Conservation (phyloP, 495 filamentous ascomycete genomes). For the Trichoderma asperelloides region DNA sequence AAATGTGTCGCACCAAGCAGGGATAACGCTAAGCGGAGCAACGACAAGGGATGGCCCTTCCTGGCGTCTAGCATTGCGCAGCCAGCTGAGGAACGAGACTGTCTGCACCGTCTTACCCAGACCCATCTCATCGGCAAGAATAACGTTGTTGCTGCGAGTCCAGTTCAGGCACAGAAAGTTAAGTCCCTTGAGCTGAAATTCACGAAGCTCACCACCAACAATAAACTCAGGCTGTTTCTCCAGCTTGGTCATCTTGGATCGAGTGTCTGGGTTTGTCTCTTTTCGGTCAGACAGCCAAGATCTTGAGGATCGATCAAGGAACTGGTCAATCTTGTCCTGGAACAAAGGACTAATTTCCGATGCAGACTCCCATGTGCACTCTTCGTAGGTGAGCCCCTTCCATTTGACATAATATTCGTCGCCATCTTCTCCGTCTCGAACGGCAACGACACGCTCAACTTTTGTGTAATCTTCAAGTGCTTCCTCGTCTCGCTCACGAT, state of each 20-base stretch:
- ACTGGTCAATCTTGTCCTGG: slow-evolving; percentile 84
- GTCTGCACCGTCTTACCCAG: slow-evolving; percentile 98
- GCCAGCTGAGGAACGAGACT: slow-evolving; percentile 93
- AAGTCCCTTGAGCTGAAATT: slow-evolving; percentile 88
- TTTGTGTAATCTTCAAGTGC: slow-evolving; percentile 76
- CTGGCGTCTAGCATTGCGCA: slow-evolving; percentile 82
- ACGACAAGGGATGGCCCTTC: slow-evolving; percentile 94
- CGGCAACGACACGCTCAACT: slow-evolving; percentile 85
- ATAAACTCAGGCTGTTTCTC: slow-evolving; percentile 77
- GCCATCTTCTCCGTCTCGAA: slow-evolving; percentile 63
- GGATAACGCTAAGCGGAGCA: slow-evolving; percentile 90
- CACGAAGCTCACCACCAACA: slow-evolving; percentile 74
- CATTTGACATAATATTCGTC: slow-evolving; percentile 89
- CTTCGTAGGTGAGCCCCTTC: slow-evolving; percentile 81
- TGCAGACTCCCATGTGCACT: slow-evolving; percentile 87
- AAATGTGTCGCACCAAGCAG: slow-evolving; percentile 96
- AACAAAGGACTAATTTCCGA: slow-evolving; percentile 64
- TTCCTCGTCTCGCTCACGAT: slow-evolving; percentile 77
- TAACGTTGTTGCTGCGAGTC: slow-evolving; percentile 84
- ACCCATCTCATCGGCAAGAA: slow-evolving; percentile 97
- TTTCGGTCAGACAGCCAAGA: slow-evolving; percentile 65
- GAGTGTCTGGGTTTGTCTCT: slow-evolving; percentile 66
- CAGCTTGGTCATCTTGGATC: slow-evolving; percentile 61
- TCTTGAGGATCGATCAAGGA: slow-evolving; percentile 67
- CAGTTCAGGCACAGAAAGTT: slow-evolving; percentile 95